phyloP scores from a whole-genome alignment of 2,329 filamentous ascomycete species.

The Aspergillus fumigatus region DNA sequence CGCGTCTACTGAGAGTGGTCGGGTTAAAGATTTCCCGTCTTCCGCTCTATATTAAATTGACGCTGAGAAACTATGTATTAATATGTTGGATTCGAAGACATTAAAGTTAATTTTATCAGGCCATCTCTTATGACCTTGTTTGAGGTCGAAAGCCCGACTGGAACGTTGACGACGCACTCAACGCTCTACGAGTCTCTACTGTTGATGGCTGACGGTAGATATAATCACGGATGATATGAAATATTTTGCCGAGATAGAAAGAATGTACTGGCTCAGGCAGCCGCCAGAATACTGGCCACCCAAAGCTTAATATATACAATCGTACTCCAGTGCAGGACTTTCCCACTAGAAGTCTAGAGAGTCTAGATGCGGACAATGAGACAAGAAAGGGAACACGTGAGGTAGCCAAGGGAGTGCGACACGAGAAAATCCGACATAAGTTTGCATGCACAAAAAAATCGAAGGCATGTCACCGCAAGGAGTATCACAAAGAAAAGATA shows the following conservation, averaged over 20 bases:
- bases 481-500: conserved; percentile 4
- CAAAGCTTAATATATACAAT: not conserved
- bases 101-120: not conserved
- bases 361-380: not conserved
- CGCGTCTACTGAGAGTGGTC: conserved; percentile 24
- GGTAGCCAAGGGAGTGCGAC: not conserved
- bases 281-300: not conserved
- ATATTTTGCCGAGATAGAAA: not conserved
- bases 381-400: conserved; percentile 9
- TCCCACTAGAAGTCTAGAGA: not conserved
- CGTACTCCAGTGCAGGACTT: not conserved
- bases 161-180: not conserved
- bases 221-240: not conserved
- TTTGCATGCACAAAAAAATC: conserved; percentile 1
- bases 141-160: not conserved
- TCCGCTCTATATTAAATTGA: not conserved
- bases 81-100: not conserved
- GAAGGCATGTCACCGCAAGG: conserved; percentile 4
- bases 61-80: too few species aligned
- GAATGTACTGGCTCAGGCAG: not conserved
- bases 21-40: conserved; percentile 30
- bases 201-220: not conserved
- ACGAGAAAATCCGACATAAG: not conserved
- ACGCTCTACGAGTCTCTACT: not conserved
- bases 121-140: not conserved